A percentile compares a stretch with the other conserved stretches of the same genome.
Evolutionary conservation across 768 basidiomycete species (phyloP).

Genomic region (Gymnopilus dilepis): DNA sequence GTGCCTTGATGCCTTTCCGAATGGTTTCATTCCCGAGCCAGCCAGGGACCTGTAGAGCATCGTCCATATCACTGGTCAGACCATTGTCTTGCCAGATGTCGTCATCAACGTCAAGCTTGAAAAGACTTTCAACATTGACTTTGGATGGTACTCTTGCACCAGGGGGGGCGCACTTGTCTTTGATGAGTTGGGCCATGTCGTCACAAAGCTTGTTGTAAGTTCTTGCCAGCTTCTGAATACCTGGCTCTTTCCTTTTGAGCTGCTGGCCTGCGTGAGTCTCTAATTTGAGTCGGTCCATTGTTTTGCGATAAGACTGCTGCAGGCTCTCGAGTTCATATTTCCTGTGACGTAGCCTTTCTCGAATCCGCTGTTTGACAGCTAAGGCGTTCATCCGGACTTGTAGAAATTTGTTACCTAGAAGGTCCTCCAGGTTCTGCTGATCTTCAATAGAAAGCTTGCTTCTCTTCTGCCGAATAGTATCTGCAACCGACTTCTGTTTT

Average conservation of each 20-base stretch:
- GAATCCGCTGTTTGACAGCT: slow-evolving; percentile 28
- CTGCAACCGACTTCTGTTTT: neutral
- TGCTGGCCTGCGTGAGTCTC: slow-evolving; percentile 30
- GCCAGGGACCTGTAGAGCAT: neutral
- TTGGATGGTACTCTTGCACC: slow-evolving; percentile 26
- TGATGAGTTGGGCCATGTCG: slow-evolving; percentile 26
- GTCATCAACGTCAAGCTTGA: slow-evolving; percentile 40
- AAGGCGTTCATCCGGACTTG: slow-evolving; percentile 26
- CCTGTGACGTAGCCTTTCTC: slow-evolving; percentile 20
- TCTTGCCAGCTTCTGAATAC: slow-evolving; percentile 29
- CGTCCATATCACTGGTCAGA: slow-evolving; percentile 27
- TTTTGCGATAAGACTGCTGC: slow-evolving; percentile 24
- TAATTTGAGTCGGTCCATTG: slow-evolving; percentile 30
- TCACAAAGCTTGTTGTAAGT: too few species aligned
- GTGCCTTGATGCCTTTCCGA: slow-evolving; percentile 32
- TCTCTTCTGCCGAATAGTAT: neutral
- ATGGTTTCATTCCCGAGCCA: slow-evolving; percentile 37
- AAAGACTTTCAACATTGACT: slow-evolving; percentile 31
- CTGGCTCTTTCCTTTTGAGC: slow-evolving; percentile 31
- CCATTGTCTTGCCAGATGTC: slow-evolving; percentile 40
- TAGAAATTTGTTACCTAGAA: slow-evolving; percentile 20
- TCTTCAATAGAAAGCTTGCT: slow-evolving; percentile 11
- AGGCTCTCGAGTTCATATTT: slow-evolving; percentile 35
- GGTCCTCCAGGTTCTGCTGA: slow-evolving; percentile 4
- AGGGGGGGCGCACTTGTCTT: slow-evolving; percentile 25